These are phyloP conservation scores for Daldinia decipiens DNA, from an alignment of 495 filamentous ascomycete species.

Conservation along the genomic window DNA sequence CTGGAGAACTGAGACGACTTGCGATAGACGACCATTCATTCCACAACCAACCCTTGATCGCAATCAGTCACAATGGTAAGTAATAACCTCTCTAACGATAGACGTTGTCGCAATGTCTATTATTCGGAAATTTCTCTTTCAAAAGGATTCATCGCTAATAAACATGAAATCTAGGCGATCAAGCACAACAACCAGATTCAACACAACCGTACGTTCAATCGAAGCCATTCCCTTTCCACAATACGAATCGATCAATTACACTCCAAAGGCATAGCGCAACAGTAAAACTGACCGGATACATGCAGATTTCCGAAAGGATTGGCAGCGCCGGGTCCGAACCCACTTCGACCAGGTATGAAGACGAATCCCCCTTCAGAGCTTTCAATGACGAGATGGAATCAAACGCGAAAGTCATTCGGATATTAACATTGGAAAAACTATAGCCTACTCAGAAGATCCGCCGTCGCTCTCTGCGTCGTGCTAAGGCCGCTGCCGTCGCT, in stretches of 20 bases:
- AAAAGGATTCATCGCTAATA: constrained; percentile 36
- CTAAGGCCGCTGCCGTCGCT: constrained; percentile 92
- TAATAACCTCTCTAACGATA: constrained; percentile 27
- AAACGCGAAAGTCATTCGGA: constrained; percentile 44
- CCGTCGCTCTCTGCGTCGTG: constrained; percentile 86
- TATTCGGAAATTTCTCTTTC: constrained; percentile 1
- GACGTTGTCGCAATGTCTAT: background rate
- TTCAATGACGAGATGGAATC: constrained; percentile 1
- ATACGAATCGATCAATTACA: constrained; percentile 34
- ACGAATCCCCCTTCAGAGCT: constrained; percentile 12
- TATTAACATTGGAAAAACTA: constrained; percentile 49
- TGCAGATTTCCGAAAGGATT: constrained; percentile 99
- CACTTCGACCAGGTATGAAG: constrained; percentile 97
- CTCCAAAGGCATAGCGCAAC: constrained; percentile 22
- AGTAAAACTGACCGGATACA: constrained; percentile 37
- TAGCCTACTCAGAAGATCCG: constrained; percentile 95
- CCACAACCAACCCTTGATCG: constrained; percentile 60
- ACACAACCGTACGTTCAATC: constrained; percentile 82
- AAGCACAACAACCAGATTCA: constrained; percentile 99
- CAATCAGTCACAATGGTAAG: constrained; percentile 74
- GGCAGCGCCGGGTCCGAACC: constrained; percentile 96
- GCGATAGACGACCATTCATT: constrained; percentile 42
- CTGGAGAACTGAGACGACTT: constrained; percentile 49
- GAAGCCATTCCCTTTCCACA: constrained; percentile 9
- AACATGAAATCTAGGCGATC: constrained; percentile 75